These are phyloP conservation scores for Sporothrix pallida DNA, from an alignment of 2,329 filamentous ascomycete species.

Conservation along the genomic window DNA sequence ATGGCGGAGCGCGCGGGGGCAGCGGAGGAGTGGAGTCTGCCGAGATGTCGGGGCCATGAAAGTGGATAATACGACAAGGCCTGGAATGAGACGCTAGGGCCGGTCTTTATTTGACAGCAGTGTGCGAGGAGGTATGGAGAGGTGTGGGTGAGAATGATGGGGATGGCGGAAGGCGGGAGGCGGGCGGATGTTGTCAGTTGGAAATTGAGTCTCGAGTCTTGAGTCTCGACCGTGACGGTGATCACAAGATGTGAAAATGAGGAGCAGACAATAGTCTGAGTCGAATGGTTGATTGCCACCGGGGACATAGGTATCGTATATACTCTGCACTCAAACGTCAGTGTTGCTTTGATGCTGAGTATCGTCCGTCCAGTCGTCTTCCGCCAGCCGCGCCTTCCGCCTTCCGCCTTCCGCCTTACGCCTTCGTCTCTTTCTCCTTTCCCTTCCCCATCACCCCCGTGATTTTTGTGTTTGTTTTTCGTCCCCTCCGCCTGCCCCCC, in stretches of 20 bases:
- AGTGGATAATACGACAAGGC: neutral
- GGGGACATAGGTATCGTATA: neutral
- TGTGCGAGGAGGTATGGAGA: neutral
- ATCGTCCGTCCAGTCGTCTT: neutral
- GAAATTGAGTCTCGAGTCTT: neutral
- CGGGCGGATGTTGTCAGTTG: neutral
- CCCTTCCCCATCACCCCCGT: too few relatives aligned
- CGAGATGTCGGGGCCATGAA: neutral
- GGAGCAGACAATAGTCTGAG: neutral
- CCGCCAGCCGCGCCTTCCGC: conserved; percentile 2
- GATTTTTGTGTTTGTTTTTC: too few relatives aligned
- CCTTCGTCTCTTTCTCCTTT: too few relatives aligned
- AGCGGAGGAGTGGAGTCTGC: neutral
- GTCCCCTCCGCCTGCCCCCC: neutral
- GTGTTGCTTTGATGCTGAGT: neutral
- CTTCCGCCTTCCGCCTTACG: neutral
- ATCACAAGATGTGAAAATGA: conserved; percentile 1
- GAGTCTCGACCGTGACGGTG: neutral
- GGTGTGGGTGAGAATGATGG: neutral
- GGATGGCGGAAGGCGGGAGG: neutral
- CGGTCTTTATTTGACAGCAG: neutral
- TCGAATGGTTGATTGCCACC: neutral
- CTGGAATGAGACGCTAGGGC: neutral
- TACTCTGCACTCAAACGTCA: neutral
- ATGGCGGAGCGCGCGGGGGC: neutral